phyloP scores from a whole-genome alignment of 2,329 filamentous ascomycete species.

The Bipolaris gigantea region DNA sequence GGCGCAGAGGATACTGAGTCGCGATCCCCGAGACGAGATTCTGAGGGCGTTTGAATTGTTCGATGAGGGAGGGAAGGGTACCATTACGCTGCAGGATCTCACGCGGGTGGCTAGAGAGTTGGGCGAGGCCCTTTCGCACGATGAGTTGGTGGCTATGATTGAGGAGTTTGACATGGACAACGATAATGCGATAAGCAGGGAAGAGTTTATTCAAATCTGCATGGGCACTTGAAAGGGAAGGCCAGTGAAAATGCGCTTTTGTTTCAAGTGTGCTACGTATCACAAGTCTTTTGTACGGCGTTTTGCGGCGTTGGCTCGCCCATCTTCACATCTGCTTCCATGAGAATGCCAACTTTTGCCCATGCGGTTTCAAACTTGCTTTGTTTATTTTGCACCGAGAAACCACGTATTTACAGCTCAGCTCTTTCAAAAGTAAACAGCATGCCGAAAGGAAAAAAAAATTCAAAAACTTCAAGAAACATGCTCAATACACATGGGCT shows the following conservation, averaged over 20 bases:
- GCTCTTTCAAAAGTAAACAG: slow-evolving; percentile 15
- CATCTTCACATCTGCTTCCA: not conserved
- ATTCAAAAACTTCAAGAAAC: slow-evolving; percentile 2
- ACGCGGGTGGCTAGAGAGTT: slow-evolving; percentile 85
- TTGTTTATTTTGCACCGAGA: slow-evolving; percentile 34
- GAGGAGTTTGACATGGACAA: slow-evolving; percentile 96
- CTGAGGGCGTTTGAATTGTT: slow-evolving; percentile 90
- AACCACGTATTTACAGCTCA: slow-evolving; percentile 46
- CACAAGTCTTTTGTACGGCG: not conserved
- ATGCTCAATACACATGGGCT: slow-evolving; percentile 34
- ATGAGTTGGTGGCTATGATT: slow-evolving; percentile 94
- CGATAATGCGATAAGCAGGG: slow-evolving; percentile 72
- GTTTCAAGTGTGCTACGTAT: not conserved
- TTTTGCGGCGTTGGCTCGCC: slow-evolving; percentile 9
- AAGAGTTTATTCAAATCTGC: slow-evolving; percentile 69
- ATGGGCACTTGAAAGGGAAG: slow-evolving; percentile 43
- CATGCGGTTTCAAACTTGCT: slow-evolving; percentile 19
- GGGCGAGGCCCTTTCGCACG: slow-evolving; percentile 88
- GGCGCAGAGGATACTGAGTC: slow-evolving; percentile 74
- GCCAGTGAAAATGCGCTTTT: not conserved
- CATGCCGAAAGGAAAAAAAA: slow-evolving; percentile 12
- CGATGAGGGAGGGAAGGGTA: slow-evolving; percentile 87
- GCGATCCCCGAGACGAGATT: slow-evolving; percentile 90
- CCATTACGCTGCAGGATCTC: slow-evolving; percentile 86
- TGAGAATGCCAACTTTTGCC: not conserved